Evolutionary conservation across 2,329 filamentous ascomycete species (phyloP), one percentile per base, ranked within the genome.

Genomic region (Biscogniauxia mediterranea): DNA sequence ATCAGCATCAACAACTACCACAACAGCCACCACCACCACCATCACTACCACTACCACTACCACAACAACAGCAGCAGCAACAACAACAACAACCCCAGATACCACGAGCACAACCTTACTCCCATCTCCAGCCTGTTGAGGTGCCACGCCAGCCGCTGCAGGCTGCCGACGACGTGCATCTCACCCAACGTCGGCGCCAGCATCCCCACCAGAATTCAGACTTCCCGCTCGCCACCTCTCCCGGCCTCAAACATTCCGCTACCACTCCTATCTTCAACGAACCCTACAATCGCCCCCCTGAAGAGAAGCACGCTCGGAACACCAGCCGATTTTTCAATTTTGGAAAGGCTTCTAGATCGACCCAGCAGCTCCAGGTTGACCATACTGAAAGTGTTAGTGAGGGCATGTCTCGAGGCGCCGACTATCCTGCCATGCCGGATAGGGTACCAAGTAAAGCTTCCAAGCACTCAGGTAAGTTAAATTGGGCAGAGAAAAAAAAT

Each of bases 301-400:
- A 65, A 38, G 72, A 74, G 63, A 74, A 73, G 55, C 73, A 73
- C 59, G 61, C 71, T 52, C 68, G 71, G 59, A 73, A 66, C 61
- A 68, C 64, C 28, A 75, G 73, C 49, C 73, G 73, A 55, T 75
- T 75, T 55, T 74, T 73, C 63, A 69, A 69, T 57, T 75, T 75
- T 57, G 69, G 69, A 15, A 73, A 73, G 57, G 56, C 63, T 38
- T 67, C 67, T 15, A 70, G 58, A 56, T 65, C 71, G 13, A 61
- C 61, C 25, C 67, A 68, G 52, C 68, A 73, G 55, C 64, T 69
- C 49, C 59, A 71, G 17, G 68, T 67, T 20, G 64, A 46, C 52
- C 66, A 72, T 42, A 62, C 64, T 9, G 64, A 69, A 20, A 68
- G 63, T 56, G 66, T 55, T 58, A 58, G 60, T 46, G 72, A 73